A percentile compares a stretch with the other conserved stretches of the same genome.
These are phyloP conservation scores for Dendrobium huoshanense DNA, from an alignment of 106 monocot genomes.

Conservation along the genomic window DNA sequence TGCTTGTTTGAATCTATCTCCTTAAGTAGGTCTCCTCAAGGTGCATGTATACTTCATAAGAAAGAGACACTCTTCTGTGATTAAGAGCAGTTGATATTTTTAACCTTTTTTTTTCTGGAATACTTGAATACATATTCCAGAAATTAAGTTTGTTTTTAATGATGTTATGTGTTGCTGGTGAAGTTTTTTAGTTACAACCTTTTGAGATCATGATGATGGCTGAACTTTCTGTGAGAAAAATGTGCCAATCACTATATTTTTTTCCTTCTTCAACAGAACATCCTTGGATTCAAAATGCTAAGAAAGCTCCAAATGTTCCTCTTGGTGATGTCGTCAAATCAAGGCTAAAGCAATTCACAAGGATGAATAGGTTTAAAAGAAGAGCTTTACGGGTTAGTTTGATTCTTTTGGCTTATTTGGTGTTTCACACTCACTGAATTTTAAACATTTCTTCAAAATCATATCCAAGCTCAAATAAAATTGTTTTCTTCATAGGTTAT, in stretches of 20 bases:
- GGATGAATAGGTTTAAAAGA: slow-evolving; percentile 98
- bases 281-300: slow-evolving; percentile 97
- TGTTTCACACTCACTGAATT: not conserved
- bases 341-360: slow-evolving; percentile 93
- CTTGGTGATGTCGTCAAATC: slow-evolving; percentile 98
- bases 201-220: not conserved
- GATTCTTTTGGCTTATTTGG: not conserved
- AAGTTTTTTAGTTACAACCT: not conserved
- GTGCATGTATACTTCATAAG: not conserved
- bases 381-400: slow-evolving; percentile 82
- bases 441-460: not conserved
- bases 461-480: not conserved
- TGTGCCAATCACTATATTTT: not conserved
- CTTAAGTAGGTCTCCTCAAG: not conserved
- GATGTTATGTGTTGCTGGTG: not conserved
- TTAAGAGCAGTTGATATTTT: not conserved
- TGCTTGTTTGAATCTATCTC: not conserved
- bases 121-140: not conserved
- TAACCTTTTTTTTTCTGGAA: no score
- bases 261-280: slow-evolving; percentile 45
- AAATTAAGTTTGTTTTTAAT: not conserved
- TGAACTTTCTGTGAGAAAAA: not conserved
- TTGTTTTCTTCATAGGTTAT: slow-evolving; percentile 36
- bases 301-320: slow-evolving; percentile 94
- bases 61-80: not conserved